phyloP scores from a whole-genome alignment of 2,329 filamentous ascomycete species.

The Dryadomyces sulphureus region DNA sequence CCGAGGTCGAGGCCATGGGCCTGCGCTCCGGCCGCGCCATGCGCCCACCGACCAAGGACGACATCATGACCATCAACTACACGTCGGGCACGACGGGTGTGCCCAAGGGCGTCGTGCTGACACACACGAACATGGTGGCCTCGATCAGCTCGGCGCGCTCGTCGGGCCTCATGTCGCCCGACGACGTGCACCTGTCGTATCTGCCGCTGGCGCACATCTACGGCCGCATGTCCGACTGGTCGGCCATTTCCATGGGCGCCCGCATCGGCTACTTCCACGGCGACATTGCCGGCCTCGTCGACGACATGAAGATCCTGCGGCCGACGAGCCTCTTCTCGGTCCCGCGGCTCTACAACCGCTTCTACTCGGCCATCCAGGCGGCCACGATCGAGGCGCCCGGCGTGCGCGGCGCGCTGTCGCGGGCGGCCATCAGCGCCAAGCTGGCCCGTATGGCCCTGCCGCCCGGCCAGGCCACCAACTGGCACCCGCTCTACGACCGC shows the following conservation, averaged over 20 bases:
- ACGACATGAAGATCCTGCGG: constrained; percentile 77
- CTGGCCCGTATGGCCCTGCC: constrained; percentile 61
- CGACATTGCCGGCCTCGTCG: constrained; percentile 70
- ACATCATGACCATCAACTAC: constrained; percentile 83
- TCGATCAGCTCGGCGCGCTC: constrained; percentile 49
- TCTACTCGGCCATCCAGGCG: constrained; percentile 67
- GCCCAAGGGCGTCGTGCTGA: constrained; percentile 73
- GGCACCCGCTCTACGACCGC: constrained; percentile 64
- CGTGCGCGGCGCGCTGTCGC: constrained; percentile 65
- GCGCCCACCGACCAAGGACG: constrained; percentile 56
- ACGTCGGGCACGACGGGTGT: constrained; percentile 74
- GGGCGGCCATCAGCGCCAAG: constrained; percentile 68
- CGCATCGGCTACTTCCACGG: constrained; percentile 88
- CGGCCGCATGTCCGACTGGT: constrained; percentile 70
- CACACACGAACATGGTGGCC: constrained; percentile 67
- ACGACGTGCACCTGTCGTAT: constrained; percentile 66
- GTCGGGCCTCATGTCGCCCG: constrained; percentile 30
- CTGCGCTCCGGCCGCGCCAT: constrained; percentile 52
- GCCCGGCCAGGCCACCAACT: constrained; percentile 60
- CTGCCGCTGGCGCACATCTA: constrained; percentile 91
- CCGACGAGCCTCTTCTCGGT: constrained; percentile 80
- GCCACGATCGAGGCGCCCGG: constrained; percentile 68
- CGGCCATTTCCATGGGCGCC: constrained; percentile 54
- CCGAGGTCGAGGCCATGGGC: constrained; percentile 70
- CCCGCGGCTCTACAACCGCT: constrained; percentile 81